Evolutionary conservation across 1,139 yeast genomes (phyloP).

Genomic region (Hansenula lynferdii): DNA sequence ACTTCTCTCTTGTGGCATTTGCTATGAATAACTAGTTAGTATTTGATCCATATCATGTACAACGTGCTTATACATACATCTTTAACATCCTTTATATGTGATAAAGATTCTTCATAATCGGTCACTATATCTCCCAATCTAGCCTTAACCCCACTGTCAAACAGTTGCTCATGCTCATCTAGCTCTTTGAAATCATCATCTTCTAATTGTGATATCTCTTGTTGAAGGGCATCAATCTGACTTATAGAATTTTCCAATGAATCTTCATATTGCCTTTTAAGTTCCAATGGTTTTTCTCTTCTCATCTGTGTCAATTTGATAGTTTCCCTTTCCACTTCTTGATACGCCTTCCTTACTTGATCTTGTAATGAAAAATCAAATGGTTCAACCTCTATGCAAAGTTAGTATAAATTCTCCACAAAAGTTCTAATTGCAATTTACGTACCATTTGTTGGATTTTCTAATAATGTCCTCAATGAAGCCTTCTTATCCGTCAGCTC

Average conservation of each 20-base stretch:
- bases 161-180: conserved; percentile 12
- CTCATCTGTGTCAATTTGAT: conserved; percentile 47
- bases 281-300: conserved; percentile 41
- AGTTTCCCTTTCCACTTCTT: conserved; percentile 54
- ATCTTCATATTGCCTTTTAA: conserved; percentile 25
- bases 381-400: conserved; percentile 42
- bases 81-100: conserved; percentile 16
- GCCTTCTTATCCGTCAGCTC: conserved; percentile 5
- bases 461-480: conserved; percentile 9
- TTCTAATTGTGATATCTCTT: conserved; percentile 3
- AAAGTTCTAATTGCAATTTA: conserved; percentile 2
- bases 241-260: conserved; percentile 12
- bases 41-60: not conserved
- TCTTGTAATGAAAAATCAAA: conserved; percentile 57
- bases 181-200: conserved; percentile 11
- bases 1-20: conserved; percentile 17
- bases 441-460: conserved; percentile 14
- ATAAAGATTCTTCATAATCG: conserved; percentile 18
- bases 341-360: conserved; percentile 44
- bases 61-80: conserved; percentile 17
- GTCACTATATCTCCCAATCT: conserved; percentile 9
- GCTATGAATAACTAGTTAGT: conserved; percentile 7
- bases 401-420: not conserved
- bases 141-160: conserved; percentile 6
- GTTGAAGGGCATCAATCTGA: not conserved